phyloP scores from a whole-genome alignment of 2,329 filamentous ascomycete genomes.

The Fusarium kyushuense region DNA sequence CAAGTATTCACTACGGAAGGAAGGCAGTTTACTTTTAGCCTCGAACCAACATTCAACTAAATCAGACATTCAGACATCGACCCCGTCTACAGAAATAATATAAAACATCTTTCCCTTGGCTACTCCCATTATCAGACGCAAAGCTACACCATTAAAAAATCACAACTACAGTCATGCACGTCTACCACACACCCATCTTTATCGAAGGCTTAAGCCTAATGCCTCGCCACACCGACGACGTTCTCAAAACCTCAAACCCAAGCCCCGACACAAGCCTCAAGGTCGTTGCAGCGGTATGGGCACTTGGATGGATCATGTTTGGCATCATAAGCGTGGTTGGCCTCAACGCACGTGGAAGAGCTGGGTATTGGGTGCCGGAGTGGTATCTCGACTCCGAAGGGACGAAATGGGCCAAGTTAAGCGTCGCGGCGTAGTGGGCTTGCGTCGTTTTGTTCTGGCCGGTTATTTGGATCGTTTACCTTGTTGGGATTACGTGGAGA shows the following conservation, averaged over 20 bases:
- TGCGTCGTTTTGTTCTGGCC: conserved; percentile 56
- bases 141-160: background rate
- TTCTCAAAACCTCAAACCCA: conserved; percentile 19
- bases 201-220: conserved; percentile 3
- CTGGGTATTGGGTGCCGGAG: conserved; percentile 51
- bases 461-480: conserved; percentile 74
- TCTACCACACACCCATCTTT: background rate
- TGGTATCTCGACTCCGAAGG: conserved; percentile 51
- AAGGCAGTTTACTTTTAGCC: background rate
- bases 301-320: conserved; percentile 49
- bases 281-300: conserved; percentile 46
- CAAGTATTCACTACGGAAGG: background rate
- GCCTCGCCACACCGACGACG: conserved; percentile 8
- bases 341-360: conserved; percentile 49
- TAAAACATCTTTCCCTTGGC: background rate
- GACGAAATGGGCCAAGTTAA: conserved; percentile 33
- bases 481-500: conserved; percentile 71
- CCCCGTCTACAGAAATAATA: background rate
- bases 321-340: conserved; percentile 50
- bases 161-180: background rate
- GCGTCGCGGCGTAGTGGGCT: conserved; percentile 49
- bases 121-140: background rate
- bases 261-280: conserved; percentile 27
- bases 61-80: fast-evolving
- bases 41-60: background rate